These are phyloP conservation scores for Conticribra weissflogii DNA, from an alignment of 108 stramenopile species.

Conservation along the genomic window DNA sequence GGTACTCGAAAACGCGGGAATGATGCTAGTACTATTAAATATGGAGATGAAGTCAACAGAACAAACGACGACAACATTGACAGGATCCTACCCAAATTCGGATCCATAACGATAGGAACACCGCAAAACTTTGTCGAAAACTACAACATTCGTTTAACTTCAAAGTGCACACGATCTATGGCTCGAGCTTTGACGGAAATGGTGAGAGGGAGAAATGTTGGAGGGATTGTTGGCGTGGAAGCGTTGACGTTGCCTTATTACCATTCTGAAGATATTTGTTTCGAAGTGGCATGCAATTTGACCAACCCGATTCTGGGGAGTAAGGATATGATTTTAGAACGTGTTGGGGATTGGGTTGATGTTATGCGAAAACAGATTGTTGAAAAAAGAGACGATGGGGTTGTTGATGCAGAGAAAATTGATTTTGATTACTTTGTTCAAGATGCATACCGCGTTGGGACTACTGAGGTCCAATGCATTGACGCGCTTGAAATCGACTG, in stretches of 20 bases:
- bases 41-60: background rate
- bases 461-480: conserved; percentile 62
- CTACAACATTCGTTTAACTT: conserved; percentile 76
- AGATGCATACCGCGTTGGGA: conserved; percentile 62
- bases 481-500: too few relatives aligned
- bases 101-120: conserved; percentile 64
- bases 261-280: conserved; percentile 6
- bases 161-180: conserved; percentile 29
- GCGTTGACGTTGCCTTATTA: conserved; percentile 78
- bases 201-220: conserved; percentile 67
- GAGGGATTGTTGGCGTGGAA: conserved; percentile 77
- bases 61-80: conserved; percentile 7
- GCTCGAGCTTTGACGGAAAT: conserved; percentile 66
- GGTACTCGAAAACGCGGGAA: conserved; percentile 10
- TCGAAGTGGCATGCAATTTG: conserved; percentile 87
- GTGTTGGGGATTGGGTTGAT: conserved; percentile 52
- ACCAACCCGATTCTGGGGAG: conserved; percentile 55
- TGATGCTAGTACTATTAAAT: background rate
- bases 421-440: conserved; percentile 46
- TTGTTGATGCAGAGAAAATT: background rate
- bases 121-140: conserved; percentile 80
- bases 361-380: conserved; percentile 4
- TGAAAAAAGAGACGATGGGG: background rate
- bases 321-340: conserved; percentile 31
- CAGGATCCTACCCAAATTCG: conserved; percentile 14